phyloP scores from a whole-genome alignment of 345 rosid species.

The Corymbia maculata region DNA sequence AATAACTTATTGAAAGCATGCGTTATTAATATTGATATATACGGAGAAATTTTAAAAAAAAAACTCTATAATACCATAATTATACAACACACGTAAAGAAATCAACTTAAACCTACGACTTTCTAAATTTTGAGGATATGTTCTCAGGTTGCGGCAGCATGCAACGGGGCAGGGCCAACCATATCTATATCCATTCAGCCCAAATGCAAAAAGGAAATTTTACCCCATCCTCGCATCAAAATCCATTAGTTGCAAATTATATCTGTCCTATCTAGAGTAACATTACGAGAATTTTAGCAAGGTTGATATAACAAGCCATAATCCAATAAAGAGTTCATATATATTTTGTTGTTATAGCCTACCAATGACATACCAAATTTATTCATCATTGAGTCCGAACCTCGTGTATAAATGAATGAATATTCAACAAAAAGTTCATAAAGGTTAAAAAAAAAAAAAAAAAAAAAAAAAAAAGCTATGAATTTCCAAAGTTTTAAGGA shows the following conservation, averaged over 20 bases:
- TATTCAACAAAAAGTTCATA: not conserved
- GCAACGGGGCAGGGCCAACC: not conserved
- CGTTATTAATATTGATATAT: too few species aligned
- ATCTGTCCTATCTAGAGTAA: not conserved
- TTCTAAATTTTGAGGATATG: too few species aligned
- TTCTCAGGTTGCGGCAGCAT: too few species aligned
- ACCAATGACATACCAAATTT: not conserved
- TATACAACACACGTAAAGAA: too few species aligned
- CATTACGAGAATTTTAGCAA: not conserved
- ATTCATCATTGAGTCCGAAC: not conserved
- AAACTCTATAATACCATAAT: too few species aligned
- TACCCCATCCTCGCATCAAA: not conserved
- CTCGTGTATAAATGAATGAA: not conserved
- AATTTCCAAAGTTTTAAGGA: too few species aligned
- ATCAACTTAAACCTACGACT: too few species aligned
- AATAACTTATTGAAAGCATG: too few species aligned
- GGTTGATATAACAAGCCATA: not conserved
- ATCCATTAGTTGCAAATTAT: not conserved
- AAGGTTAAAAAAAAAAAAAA: too few species aligned
- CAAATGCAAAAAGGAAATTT: not conserved
- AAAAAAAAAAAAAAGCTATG: too few species aligned
- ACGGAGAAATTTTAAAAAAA: too few species aligned
- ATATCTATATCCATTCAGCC: not conserved
- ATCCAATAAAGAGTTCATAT: not conserved
- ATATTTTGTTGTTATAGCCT: not conserved